A percentile compares a stretch with the other conserved stretches of the same genome.
Evolutionary conservation across 2,329 filamentous ascomycete species (phyloP).

Genomic region (Escovopsis weberi): DNA sequence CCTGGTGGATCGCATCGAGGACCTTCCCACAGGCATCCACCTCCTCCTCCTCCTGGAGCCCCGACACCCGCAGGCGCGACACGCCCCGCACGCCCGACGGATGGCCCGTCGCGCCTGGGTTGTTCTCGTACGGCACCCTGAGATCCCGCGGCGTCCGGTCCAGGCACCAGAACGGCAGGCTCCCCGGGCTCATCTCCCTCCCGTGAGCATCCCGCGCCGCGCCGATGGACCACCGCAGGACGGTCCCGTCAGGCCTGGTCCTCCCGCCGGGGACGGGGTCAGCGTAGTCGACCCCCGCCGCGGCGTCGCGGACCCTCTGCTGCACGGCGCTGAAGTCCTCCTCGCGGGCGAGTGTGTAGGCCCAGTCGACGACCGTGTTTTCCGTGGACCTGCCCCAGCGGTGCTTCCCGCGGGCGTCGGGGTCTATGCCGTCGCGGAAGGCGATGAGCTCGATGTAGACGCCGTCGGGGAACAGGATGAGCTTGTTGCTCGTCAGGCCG

Average conservation of each 20-base stretch:
- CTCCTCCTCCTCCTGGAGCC: slow-evolving; percentile 13
- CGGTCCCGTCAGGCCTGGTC: slow-evolving; percentile 36
- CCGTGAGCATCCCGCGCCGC: slow-evolving; percentile 17
- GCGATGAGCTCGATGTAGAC: slow-evolving; percentile 53
- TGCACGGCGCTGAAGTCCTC: slow-evolving; percentile 24
- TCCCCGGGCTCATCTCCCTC: slow-evolving; percentile 23
- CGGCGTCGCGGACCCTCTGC: slow-evolving; percentile 17
- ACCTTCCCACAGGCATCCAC: slow-evolving; percentile 8
- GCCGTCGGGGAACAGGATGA: slow-evolving; percentile 48
- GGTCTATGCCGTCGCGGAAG: slow-evolving; percentile 34
- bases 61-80: slow-evolving; percentile 23
- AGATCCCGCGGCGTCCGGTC: slow-evolving; percentile 43
- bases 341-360: slow-evolving; percentile 31
- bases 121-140: slow-evolving; percentile 33
- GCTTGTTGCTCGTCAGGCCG: slow-evolving; percentile 43
- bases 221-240: slow-evolving; percentile 45
- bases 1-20: slow-evolving; percentile 16
- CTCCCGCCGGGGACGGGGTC: slow-evolving; percentile 38
- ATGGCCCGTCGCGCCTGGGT: slow-evolving; percentile 24
- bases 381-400: slow-evolving; percentile 41
- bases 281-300: slow-evolving; percentile 27
- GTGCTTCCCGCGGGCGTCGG: slow-evolving; percentile 29
- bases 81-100: slow-evolving; percentile 37
- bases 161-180: slow-evolving; percentile 50
- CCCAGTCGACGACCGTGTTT: slow-evolving; percentile 44